These are phyloP conservation scores for Colletotrichum sidae DNA, from an alignment of 2,329 filamentous ascomycete species.

Conservation along the genomic window DNA sequence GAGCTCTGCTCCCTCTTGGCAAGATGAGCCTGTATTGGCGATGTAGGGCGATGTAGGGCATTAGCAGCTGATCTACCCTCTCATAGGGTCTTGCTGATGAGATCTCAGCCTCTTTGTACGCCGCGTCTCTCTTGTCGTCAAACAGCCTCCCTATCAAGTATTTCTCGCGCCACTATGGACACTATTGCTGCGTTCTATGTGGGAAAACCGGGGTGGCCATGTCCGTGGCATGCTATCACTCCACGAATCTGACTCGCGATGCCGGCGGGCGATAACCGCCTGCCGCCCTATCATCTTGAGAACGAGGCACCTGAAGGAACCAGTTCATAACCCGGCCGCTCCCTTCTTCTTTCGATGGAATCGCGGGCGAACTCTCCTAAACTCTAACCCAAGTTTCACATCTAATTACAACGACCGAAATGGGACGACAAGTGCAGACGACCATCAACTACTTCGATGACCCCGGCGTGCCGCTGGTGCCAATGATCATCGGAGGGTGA, in stretches of 20 bases:
- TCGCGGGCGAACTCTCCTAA: not conserved
- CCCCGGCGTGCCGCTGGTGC: conserved; percentile 32
- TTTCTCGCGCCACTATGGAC: conserved; percentile 10
- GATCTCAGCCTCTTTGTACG: no score
- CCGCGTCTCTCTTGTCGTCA: not conserved
- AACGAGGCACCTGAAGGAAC: no score
- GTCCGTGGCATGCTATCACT: not conserved
- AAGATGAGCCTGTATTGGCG: no score
- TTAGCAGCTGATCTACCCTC: no score
- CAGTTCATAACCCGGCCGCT: conserved; percentile 1
- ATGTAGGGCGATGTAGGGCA: no score
- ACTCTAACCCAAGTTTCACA: not conserved
- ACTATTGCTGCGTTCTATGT: conserved; percentile 3
- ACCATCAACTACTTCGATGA: conserved; percentile 36
- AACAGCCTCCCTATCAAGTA: not conserved
- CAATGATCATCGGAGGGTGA: conserved; percentile 35
- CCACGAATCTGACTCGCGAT: conserved; percentile 29
- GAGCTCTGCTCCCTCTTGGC: no score
- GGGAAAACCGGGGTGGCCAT: conserved; percentile 19
- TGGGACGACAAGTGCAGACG: conserved; percentile 26
- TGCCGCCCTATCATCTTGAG: not conserved
- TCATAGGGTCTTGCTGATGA: no score
- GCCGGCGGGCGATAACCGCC: conserved; percentile 16
- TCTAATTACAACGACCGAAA: not conserved
- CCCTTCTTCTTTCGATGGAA: not conserved